A percentile compares a stretch with the other conserved stretches of the same genome.
Evolutionary conservation across 192 early-diverging fungal genomes (phyloP).

Genomic region (Cladochytrium replicatum): DNA sequence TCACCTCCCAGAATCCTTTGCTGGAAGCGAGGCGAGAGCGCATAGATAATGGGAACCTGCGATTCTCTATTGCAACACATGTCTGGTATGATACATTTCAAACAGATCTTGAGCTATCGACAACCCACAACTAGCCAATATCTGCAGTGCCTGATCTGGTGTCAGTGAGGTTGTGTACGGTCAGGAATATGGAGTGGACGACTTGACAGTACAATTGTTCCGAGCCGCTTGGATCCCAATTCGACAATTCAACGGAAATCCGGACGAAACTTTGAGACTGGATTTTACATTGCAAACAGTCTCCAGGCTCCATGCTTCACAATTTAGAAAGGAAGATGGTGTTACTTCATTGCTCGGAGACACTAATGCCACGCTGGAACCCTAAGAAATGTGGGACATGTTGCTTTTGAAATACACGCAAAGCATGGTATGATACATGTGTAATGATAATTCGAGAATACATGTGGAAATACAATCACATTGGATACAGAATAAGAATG

Average conservation of each 20-base stretch:
- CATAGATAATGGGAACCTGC: slow-evolving; percentile 47
- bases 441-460: too few species aligned
- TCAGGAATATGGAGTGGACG: slow-evolving; percentile 91
- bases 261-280: too few species aligned
- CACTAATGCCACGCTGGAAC: too few species aligned
- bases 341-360: too few species aligned
- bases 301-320: too few species aligned
- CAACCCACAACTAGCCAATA: not conserved
- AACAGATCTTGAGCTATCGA: not conserved
- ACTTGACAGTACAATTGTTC: slow-evolving; percentile 70
- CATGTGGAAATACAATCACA: too few species aligned
- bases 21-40: slow-evolving; percentile 92
- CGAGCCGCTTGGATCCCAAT: slow-evolving; percentile 71
- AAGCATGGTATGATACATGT: too few species aligned
- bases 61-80: slow-evolving; percentile 94
- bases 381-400: too few species aligned
- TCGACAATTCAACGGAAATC: slow-evolving; percentile 36
- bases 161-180: slow-evolving; percentile 88
- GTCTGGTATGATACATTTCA: slow-evolving; percentile 30
- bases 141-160: slow-evolving; percentile 51
- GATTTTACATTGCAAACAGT: too few species aligned
- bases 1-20: slow-evolving; percentile 62
- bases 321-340: too few species aligned
- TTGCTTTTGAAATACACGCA: too few species aligned
- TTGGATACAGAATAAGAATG: too few species aligned